A percentile compares a stretch with the other conserved stretches of the same genome.
phyloP scores from a whole-genome alignment of 768 basidiomycete species.

The Mycena galopus region DNA sequence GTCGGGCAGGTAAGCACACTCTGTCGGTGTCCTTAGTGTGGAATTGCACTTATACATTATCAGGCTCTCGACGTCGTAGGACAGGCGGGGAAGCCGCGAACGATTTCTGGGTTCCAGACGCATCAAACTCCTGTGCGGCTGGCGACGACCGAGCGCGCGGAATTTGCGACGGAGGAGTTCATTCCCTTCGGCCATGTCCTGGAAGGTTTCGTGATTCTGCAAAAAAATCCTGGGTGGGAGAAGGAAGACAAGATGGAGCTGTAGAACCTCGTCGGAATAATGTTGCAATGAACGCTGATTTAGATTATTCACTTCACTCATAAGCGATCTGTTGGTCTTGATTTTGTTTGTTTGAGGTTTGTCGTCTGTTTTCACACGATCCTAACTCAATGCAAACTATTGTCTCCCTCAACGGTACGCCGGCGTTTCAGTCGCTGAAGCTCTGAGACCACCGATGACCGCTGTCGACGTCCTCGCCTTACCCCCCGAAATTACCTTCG shows the following conservation, averaged over 20 bases:
- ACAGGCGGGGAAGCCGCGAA: slow-evolving; percentile 96
- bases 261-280: slow-evolving; percentile 47
- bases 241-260: slow-evolving; percentile 89
- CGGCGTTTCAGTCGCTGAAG: too few relatives aligned
- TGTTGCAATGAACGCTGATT: slow-evolving; percentile 26
- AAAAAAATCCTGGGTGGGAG: slow-evolving; percentile 93
- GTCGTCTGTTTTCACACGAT: too few relatives aligned
- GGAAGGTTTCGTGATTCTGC: slow-evolving; percentile 92
- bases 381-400: too few relatives aligned
- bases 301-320: slow-evolving; percentile 15
- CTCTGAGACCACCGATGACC: too few relatives aligned
- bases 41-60: background rate
- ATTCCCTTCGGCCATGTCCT: slow-evolving; percentile 91
- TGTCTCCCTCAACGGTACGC: too few relatives aligned
- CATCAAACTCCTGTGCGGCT: slow-evolving; percentile 96
- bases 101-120: slow-evolving; percentile 98
- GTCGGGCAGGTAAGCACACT: slow-evolving; percentile 83
- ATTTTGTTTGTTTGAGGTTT: too few relatives aligned
- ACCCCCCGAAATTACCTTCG: background rate
- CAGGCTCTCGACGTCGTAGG: slow-evolving; percentile 98
- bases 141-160: slow-evolving; percentile 94
- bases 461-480: too few relatives aligned
- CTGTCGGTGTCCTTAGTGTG: background rate
- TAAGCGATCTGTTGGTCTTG: background rate
- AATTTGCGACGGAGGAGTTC: slow-evolving; percentile 96